Base-by-base conservation (phyloP, 768 basidiomycete species). In the Mycena floridula region DNA sequence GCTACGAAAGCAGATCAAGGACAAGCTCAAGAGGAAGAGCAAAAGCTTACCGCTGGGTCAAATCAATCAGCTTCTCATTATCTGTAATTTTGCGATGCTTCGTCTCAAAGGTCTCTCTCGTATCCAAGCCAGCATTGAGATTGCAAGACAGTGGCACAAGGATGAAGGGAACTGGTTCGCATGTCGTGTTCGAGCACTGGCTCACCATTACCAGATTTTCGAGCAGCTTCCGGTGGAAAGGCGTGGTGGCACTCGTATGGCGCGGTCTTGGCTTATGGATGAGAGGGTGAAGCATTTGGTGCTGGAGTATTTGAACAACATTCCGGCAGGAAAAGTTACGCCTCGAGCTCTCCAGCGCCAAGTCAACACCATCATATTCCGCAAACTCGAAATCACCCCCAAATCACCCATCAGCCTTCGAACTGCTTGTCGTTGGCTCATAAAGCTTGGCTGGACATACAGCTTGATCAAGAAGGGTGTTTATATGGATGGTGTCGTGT, bases 401-500 rank as follows among this genome's bases (percentile, higher is more conserved):
- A 35, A 23, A 8, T 3, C 22, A 0, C 48, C 50, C 3, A 13
- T 50, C 2, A 23, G 48, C n/a, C 37, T 50, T n/a, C 37, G 23
- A 38, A 48, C 50, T 13, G 50, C 50, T 25, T 9, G 44, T 21
- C 16, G 27, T 11, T 43, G 51, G 47, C 37, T 48, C 0, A 15
- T 52, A 1, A 54, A 52, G 16, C 32, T 52, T 5, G 53, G 53
- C 7, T 54, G 53, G 48, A 36, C 11, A n/a, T 28, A n/a, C 5
- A 52, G 47, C 0, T 0, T 18, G 0, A 11, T 54, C 1, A 2
- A 38, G 23, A 52, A 54, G 20, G 53, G 48, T 0, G 45, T 46
- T 44, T 54, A 54, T 20, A 52, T 51, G 48, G 45, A 54, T 54
- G 53, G 42, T n/a, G n/a, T n/a, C n/a, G n/a, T n/a, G n/a, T n/a